These are phyloP conservation scores for Daldinia decipiens DNA, from an alignment of 495 filamentous ascomycete species.

Conservation along the genomic window DNA sequence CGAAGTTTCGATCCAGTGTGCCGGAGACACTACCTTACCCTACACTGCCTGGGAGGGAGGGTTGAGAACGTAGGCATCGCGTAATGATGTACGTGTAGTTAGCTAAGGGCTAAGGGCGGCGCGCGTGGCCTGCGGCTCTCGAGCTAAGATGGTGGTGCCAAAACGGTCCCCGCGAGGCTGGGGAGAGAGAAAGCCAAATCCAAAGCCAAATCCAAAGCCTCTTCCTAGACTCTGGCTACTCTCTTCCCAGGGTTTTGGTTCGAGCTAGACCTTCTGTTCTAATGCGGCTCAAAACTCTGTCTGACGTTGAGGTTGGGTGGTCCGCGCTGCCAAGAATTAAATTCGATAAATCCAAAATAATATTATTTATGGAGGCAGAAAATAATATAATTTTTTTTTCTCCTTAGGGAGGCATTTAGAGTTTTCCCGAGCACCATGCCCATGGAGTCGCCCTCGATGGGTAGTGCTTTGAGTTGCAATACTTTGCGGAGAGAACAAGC, in stretches of 20 bases:
- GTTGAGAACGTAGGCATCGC: constrained; percentile 19
- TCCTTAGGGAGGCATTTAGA: neutral
- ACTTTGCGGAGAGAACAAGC: constrained; percentile 11
- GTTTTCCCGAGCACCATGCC: constrained; percentile 16
- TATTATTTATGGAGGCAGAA: neutral
- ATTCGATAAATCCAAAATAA: constrained; percentile 30
- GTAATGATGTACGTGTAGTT: constrained; percentile 43
- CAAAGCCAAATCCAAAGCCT: neutral
- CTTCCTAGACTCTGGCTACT: neutral
- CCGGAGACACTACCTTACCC: constrained; percentile 15
- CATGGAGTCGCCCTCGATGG: constrained; percentile 11
- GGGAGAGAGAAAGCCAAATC: neutral
- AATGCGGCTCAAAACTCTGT: constrained; percentile 38
- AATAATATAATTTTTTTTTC: constrained; percentile 5
- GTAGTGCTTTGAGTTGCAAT: neutral
- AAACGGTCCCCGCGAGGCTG: constrained; percentile 24
- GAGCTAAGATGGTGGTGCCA: constrained; percentile 23
- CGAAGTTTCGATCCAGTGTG: constrained; percentile 16
- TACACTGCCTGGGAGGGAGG: neutral
- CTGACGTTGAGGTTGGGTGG: constrained; percentile 12
- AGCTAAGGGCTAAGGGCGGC: constrained; percentile 38
- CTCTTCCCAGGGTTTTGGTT: constrained; percentile 34
- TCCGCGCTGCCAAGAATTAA: neutral
- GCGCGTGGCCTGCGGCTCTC: constrained; percentile 18
- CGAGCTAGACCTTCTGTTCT: constrained; percentile 13